Percentiles rank a stretch among this genome's conserved stretches.
phyloP scores from a whole-genome alignment of 2,329 filamentous ascomycete genomes.

The Colletotrichum sansevieriae region DNA sequence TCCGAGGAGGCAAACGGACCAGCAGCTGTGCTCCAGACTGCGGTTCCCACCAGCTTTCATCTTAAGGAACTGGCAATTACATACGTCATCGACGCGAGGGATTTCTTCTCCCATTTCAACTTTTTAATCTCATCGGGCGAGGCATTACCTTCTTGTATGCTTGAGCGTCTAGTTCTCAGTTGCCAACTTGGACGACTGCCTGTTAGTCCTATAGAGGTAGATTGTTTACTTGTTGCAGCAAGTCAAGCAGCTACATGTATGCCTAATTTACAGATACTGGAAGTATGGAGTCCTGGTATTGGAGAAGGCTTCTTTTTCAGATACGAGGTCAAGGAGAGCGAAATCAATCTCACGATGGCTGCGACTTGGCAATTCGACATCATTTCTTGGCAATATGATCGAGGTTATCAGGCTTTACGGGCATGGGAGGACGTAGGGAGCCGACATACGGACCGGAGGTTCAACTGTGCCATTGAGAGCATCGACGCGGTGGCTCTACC shows the following conservation, averaged over 20 bases:
- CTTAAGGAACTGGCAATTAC: background rate
- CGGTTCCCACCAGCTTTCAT: background rate
- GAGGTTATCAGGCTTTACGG: no score
- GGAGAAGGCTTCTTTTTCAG: background rate
- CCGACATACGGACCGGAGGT: rapidly evolving
- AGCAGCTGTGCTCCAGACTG: background rate
- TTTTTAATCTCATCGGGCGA: background rate
- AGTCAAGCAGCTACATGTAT: background rate
- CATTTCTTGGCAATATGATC: rapidly evolving
- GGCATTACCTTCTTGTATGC: background rate
- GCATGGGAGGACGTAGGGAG: background rate
- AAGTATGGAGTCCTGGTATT: background rate
- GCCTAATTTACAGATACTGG: background rate
- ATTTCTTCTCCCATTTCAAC: background rate
- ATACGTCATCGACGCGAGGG: background rate
- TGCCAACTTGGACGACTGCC: background rate
- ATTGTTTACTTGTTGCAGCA: background rate
- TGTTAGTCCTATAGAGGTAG: background rate
- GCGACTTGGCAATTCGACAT: background rate
- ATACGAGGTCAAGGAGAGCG: background rate
- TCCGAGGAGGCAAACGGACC: background rate
- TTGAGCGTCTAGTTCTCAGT: background rate
- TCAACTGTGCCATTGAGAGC: background rate
- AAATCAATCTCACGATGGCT: background rate
- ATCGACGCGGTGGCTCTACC: rapidly evolving